Conservation (phyloP, 805 yeast species). For the Nakazawaea sp. region DNA sequence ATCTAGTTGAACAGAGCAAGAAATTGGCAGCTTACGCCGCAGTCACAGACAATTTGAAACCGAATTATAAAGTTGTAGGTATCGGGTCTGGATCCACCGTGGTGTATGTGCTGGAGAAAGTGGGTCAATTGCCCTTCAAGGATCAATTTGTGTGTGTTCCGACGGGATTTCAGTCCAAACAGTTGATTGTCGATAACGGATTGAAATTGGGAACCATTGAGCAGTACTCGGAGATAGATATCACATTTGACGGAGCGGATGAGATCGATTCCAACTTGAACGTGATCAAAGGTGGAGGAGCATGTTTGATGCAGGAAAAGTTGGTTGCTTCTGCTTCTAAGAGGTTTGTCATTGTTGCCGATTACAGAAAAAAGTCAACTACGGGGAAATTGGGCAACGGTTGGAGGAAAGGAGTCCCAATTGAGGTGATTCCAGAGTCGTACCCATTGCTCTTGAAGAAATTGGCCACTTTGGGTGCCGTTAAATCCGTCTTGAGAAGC, state of each 20-base stretch:
- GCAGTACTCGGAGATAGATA: slow-evolving; percentile 74
- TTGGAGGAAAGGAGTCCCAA: slow-evolving; percentile 92
- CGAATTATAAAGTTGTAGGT: slow-evolving; percentile 70
- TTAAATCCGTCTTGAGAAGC: slow-evolving; percentile 59
- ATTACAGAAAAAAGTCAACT: slow-evolving; percentile 75
- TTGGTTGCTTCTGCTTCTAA: slow-evolving; percentile 78
- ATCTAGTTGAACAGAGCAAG: slow-evolving; percentile 73
- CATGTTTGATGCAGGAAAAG: slow-evolving; percentile 94
- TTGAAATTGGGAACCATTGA: slow-evolving; percentile 75
- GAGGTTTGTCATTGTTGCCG: slow-evolving; percentile 84
- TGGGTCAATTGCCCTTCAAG: slow-evolving; percentile 61
- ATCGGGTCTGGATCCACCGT: slow-evolving; percentile 98
- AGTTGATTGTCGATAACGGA: slow-evolving; percentile 76
- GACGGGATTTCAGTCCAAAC: slow-evolving; percentile 94
- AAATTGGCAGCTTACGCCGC: slow-evolving; percentile 87
- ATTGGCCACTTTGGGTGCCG: slow-evolving; percentile 58
- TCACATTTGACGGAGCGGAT: slow-evolving; percentile 98
- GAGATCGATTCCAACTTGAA: slow-evolving; percentile 80
- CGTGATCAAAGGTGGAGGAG: slow-evolving; percentile 98
- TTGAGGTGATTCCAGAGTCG: slow-evolving; percentile 89
- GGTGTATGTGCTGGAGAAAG: slow-evolving; percentile 91
- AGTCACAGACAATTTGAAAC: slow-evolving; percentile 78
- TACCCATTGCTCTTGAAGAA: slow-evolving; percentile 69
- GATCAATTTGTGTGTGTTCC: slow-evolving; percentile 72
- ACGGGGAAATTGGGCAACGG: slow-evolving; percentile 53